Base-by-base conservation (phyloP, 257 asterid genomes). In the Solanum verrucosum region DNA sequence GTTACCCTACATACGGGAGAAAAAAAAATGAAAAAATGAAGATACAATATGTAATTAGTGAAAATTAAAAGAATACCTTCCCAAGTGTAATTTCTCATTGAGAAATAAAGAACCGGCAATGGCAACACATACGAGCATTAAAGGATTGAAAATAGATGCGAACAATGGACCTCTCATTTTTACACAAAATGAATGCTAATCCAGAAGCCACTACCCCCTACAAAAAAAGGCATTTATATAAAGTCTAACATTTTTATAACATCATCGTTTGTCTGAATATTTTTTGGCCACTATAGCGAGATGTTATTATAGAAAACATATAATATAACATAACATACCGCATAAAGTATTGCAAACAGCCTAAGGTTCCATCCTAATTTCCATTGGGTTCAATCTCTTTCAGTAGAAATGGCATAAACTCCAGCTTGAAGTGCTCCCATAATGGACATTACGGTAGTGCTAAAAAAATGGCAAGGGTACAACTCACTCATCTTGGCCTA, bases 321-420 rank as follows among this genome's bases (percentile, higher is more conserved):
- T 33, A 33, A 33, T 33, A 33, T 33, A 33, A 33, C 34, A 33
- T 33, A 33, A 33, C 34, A 33, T 33, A 33, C 34, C 34, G 35
- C 35, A 34, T 34, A 34, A 34, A 34, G 35, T 34, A 34, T 0
- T 34, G 35, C 35, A 34, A 34, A 34, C 35, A 34, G 35, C 5
- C 5, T 34, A 34, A 4, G 35, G 35, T 34, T 34, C 94, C 93
- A 93, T 9, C 93, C 95, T 79, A 94, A 9, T 7, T 20, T 88
- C 98, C 98, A 95, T 12, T 92, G 89, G 71, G 33, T 89, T 96
- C 95, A 90, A 42, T 93, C 94, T 87, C 91, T 89, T 86, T 34
- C 35, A 34, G 35, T 34, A 37, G 38, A 35, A 5, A 5, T 5
- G 35, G 35, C 35, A 34, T 34, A 34, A 33, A 34, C 35, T 34